Base-by-base conservation (phyloP, 176 grass and related monocot genomes). In the Paspalum notatum region DNA sequence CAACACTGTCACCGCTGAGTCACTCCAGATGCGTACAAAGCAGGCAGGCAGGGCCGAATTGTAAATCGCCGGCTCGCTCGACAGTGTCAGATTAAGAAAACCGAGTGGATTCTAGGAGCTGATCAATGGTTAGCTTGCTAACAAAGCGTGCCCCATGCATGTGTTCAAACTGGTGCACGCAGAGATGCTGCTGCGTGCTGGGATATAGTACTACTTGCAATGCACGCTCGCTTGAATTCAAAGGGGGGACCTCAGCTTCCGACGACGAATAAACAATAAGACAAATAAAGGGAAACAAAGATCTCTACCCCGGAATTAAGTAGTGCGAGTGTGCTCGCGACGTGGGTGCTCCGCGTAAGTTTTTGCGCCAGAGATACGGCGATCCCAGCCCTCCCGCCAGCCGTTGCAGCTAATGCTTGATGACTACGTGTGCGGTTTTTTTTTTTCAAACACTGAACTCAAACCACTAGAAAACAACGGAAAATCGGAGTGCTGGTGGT, bases 191-290 rank as follows among this genome's bases (percentile, higher is more conserved):
- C 59, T 6, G 10, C 65, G 39, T 49, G 17, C 7, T 25, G 15
- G 3, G 11, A 9, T 54, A 53, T 82, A 56, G 53, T n/a, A 56
- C 24, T 58, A 45, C 53, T 57, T 22, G 67, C 47, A 3, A 21
- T 62, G 75, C 83, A 85, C 56, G 83, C 83, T 85, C 47, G 67
- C 46, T 42, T 55, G 66, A 85, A 46, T 55, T 83, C 48, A 66
- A 84, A 76, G 17, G 40, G 44, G 67, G 67, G 12, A 44, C 44
- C 42, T 6, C 4, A 24, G 50, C 5, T 0, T 2, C 38, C 44
- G 21, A 63, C 0, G 20, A 37, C 61, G 27, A 72, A 40, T 21
- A 68, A 22, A 24, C 12, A 59, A 32, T 18, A 24, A 24, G 17
- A 68, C 42, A 58, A 12, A 18, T 21, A 39, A 37, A 57, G 58